A percentile compares a stretch with the other conserved stretches of the same genome.
These are phyloP conservation scores for Ophiostoma fasciatum DNA, from an alignment of 2,329 filamentous ascomycete genomes.

Conservation along the genomic window DNA sequence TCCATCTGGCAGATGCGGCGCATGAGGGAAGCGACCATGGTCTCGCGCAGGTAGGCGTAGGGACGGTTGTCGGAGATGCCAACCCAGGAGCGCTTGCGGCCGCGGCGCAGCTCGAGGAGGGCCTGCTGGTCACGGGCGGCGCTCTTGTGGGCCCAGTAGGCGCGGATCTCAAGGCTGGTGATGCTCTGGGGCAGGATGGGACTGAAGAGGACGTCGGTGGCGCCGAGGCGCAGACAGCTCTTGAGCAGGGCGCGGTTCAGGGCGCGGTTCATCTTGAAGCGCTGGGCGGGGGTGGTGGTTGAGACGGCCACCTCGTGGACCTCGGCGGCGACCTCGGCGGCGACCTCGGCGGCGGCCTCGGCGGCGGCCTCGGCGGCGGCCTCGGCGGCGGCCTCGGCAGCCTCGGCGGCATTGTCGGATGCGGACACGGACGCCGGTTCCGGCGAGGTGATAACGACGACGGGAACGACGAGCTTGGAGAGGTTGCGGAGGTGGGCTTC, in stretches of 20 bases:
- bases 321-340: too few relatives aligned
- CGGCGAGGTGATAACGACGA: conserved; percentile 35
- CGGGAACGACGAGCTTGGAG: conserved; percentile 40
- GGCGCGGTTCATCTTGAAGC: conserved; percentile 7
- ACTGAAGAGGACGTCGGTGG: conserved; percentile 69
- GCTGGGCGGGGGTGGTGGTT: background rate
- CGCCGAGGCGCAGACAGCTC: conserved; percentile 71
- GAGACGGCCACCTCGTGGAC: background rate
- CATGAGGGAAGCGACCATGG: conserved; percentile 88
- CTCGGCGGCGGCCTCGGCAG: too few relatives aligned
- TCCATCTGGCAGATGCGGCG: conserved; percentile 60
- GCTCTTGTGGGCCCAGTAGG: conserved; percentile 68
- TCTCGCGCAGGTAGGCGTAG: conserved; percentile 78
- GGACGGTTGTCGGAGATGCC: conserved; percentile 73
- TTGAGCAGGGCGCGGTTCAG: conserved; percentile 37
- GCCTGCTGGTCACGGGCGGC: conserved; percentile 58
- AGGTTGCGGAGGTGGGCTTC: conserved; percentile 41
- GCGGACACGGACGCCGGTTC: too few relatives aligned
- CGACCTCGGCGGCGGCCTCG: too few relatives aligned
- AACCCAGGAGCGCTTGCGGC: conserved; percentile 82
- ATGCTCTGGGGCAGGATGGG: conserved; percentile 62
- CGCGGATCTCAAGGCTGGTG: conserved; percentile 64
- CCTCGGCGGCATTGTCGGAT: background rate
- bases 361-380: too few relatives aligned
- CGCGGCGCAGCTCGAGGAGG: conserved; percentile 55